Evolutionary conservation across 768 basidiomycete genomes (phyloP), one percentile per base, ranked within the genome.

Genomic region (Pholiota conissans): DNA sequence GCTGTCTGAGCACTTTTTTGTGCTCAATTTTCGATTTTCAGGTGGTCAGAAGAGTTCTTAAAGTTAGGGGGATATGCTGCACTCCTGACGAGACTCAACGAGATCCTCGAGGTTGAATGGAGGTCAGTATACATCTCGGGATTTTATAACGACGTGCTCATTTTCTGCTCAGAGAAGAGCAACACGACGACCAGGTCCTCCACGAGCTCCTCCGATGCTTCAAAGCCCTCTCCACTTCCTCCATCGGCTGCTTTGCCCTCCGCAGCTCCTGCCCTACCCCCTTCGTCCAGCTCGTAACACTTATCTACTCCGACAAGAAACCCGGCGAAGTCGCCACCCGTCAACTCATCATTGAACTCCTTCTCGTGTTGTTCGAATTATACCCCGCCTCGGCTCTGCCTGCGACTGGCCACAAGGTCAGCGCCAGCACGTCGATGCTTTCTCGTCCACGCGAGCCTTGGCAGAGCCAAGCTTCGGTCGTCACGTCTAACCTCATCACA

Each of bases 241-340:
- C 89, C 47, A 87, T 91, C 32, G 96, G 96, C 13, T 95, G 91
- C 67, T 85, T 87, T 52, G 94, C 97, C 4, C 83, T 99, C 10
- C 87, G 94, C n/a, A 88, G 85, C 64, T 89, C 87, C 28, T 90
- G 90, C 57, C 95, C 95, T 0, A 86, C 89, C 0, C 97, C 96
- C 0, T 98, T 93, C 69, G 78, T 81, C 3, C 90, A 95, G 60
- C 79, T 99, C 27, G 80, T 95, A 16, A 76, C 85, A 8, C 81
- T 98, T 14, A 79, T 98, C 2, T 98, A 93, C 72, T 96, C 95
- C 3, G 96, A 98, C 77, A 98, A 98, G 78, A 97, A 95, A 69
- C 97, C 97, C 0, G 97, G 97, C 42, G 97, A 99, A 35, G 79
- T 98, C 8, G 84, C 86, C 3, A 89, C 92, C 4, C 86, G 95